Percentiles rank a stretch among this genome's conserved stretches.
Evolutionary conservation across 2,329 filamentous ascomycete species (phyloP).

Genomic region (Thelonectria rubi): DNA sequence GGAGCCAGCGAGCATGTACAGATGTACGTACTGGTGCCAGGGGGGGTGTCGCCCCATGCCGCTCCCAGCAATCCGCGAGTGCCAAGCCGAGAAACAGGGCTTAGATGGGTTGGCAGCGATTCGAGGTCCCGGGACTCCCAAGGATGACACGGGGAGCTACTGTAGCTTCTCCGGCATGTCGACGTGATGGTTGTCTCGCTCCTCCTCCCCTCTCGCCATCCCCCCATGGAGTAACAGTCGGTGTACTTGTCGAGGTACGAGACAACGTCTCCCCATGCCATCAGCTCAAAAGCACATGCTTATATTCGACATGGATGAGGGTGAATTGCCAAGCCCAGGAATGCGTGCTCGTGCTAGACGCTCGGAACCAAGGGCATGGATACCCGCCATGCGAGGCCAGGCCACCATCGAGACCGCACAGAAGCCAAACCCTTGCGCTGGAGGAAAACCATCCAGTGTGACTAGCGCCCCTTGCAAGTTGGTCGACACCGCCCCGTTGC

Average conservation of each 20-base stretch:
- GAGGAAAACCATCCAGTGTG: constrained; percentile 27
- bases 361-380: constrained; percentile 20
- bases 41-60: constrained; percentile 29
- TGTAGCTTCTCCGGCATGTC: constrained; percentile 37
- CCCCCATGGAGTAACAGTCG: constrained; percentile 23
- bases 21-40: constrained; percentile 15
- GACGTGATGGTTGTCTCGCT: constrained; percentile 20
- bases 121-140: constrained; percentile 27
- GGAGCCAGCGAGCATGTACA: constrained; percentile 27
- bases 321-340: constrained; percentile 10
- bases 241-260: constrained; percentile 27
- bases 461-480: constrained; percentile 35
- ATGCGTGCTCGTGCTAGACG: constrained; percentile 11
- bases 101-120: constrained; percentile 35
- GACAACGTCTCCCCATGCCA: not conserved
- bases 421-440: constrained; percentile 30
- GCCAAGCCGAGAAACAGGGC: constrained; percentile 38
- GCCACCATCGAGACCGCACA: constrained; percentile 29
- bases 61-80: constrained; percentile 29
- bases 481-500: constrained; percentile 40
- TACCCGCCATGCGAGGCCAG: constrained; percentile 28
- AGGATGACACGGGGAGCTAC: constrained; percentile 38
- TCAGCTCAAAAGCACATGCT: not conserved
- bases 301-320: constrained; percentile 5
- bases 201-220: constrained; percentile 11